Base-by-base conservation (phyloP, 257 asterid species). In the Parsonsia alboflavescens region DNA sequence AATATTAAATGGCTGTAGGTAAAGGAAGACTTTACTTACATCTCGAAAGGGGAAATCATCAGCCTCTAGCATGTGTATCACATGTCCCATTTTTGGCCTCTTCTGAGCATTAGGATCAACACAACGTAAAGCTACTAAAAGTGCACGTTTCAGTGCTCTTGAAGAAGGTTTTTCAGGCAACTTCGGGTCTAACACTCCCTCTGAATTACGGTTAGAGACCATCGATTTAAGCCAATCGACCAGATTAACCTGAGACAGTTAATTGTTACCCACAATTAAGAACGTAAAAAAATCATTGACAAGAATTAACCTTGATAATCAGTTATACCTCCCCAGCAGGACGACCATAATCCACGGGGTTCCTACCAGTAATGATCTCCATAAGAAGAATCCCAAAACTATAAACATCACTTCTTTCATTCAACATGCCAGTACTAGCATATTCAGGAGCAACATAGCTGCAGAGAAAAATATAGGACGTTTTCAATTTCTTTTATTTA, bases 361-460 rank as follows among this genome's bases (percentile, higher is more conserved):
- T 90, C 73, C 98, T 86, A 67, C 98, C 98, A 0, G 95, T 86
- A 49, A 93, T 80, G 73, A 91, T 87, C 81, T 93, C 98, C 97
- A 93, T 93, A 42, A 91, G 85, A 74, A 93, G 96, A 71, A 93
- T 88, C 44, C 98, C 98, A 70, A 93, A 93, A 80, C 98, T 88
- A 73, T 91, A 93, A 53, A 93, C 93, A 24, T 93, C 98, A 57
- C 96, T 93, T 80, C 92, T 86, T 81, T 93, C 98, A 36, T 93
- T 93, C 87, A 93, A 81, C 97, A 91, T 91, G 46, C 98, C 97
- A 0, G 98, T 91, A 79, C 98, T 89, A 22, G 98, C 98, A 50
- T 93, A 93, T 52, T 93, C 98, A 0, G 98, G 98, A 48, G 98
- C 96, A 53, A 93, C 98, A 28, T 93, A 93, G 79, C 98, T 93